Evolutionary conservation across 2,329 filamentous ascomycete species (phyloP).

Genomic region (Aquanectria penicillioides): DNA sequence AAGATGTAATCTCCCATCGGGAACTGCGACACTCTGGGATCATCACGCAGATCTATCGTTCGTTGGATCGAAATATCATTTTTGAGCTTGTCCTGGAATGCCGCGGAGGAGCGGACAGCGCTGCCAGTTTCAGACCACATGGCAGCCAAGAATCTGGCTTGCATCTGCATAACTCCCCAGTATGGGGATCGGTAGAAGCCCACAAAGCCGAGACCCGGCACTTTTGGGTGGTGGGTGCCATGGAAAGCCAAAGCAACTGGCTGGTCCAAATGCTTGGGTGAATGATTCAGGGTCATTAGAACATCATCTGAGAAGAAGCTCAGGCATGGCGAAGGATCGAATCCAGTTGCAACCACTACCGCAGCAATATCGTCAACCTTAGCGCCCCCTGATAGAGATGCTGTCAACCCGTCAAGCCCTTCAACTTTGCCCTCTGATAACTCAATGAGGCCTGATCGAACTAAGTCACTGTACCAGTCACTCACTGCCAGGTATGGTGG

Average conservation of each 20-base stretch:
- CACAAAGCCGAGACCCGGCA: constrained; percentile 78
- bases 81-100: constrained; percentile 52
- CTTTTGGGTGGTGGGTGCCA: constrained; percentile 66
- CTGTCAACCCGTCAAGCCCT: constrained; percentile 48
- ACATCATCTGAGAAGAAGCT: constrained; percentile 70
- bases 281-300: constrained; percentile 66
- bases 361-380: constrained; percentile 68
- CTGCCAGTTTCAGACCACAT: constrained; percentile 60
- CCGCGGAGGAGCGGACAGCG: constrained; percentile 33
- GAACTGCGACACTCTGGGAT: constrained; percentile 71
- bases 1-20: constrained; percentile 86
- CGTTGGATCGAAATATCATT: constrained; percentile 56
- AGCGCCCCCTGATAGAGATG: constrained; percentile 43
- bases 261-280: constrained; percentile 62
- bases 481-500: constrained; percentile 76
- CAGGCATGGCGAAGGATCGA: constrained; percentile 71
- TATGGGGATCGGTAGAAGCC: constrained; percentile 87
- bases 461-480: constrained; percentile 78
- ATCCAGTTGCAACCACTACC: constrained; percentile 81
- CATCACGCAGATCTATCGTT: constrained; percentile 61
- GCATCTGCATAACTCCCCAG: constrained; percentile 90
- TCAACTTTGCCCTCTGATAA: constrained; percentile 59
- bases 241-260: constrained; percentile 75
- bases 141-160: constrained; percentile 73
- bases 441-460: constrained; percentile 70